These are phyloP conservation scores for Fusarium xyrophilum DNA, from an alignment of 2,329 filamentous ascomycete genomes.

Conservation along the genomic window DNA sequence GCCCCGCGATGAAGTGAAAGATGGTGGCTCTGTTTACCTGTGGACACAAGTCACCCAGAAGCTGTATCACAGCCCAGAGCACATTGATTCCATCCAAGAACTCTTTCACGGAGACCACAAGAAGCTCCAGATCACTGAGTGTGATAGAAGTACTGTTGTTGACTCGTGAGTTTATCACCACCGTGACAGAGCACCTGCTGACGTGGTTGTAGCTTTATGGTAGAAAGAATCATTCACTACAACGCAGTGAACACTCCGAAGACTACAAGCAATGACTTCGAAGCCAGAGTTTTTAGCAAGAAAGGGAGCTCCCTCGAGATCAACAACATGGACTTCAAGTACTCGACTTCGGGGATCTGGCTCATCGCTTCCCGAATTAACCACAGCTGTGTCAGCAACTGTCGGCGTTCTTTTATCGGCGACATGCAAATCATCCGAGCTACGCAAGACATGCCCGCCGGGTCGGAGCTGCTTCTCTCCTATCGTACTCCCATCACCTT, in stretches of 20 bases:
- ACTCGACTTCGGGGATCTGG: slow-evolving; percentile 54
- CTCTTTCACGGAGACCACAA: slow-evolving; percentile 52
- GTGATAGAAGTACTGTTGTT: slow-evolving; percentile 51
- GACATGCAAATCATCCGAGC: slow-evolving; percentile 62
- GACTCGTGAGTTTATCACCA: slow-evolving; percentile 50
- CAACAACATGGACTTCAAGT: background rate
- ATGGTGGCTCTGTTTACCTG: slow-evolving; percentile 52
- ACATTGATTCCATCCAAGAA: slow-evolving; percentile 25
- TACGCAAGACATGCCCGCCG: slow-evolving; percentile 48
- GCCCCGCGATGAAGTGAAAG: slow-evolving; percentile 40
- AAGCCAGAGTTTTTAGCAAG: background rate
- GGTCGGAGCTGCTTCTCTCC: slow-evolving; percentile 54
- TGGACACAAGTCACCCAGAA: slow-evolving; percentile 54
- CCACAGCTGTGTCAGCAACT: slow-evolving; percentile 59
- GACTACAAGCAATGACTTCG: slow-evolving; percentile 26
- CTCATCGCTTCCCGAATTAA: slow-evolving; percentile 57
- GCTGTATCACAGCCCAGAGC: slow-evolving; percentile 49
- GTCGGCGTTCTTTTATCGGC: slow-evolving; percentile 57
- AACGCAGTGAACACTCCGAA: slow-evolving; percentile 53
- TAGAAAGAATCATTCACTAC: slow-evolving; percentile 50
- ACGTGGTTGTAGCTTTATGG: slow-evolving; percentile 50
- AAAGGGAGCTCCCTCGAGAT: background rate
- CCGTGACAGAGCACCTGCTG: fast-evolving
- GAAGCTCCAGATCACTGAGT: slow-evolving; percentile 10
- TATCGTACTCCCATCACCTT: slow-evolving; percentile 46